Evolutionary conservation across 805 yeast species (phyloP), one percentile per base, ranked within the genome.

Genomic region (Schwanniomyces pseudopolymorphus): DNA sequence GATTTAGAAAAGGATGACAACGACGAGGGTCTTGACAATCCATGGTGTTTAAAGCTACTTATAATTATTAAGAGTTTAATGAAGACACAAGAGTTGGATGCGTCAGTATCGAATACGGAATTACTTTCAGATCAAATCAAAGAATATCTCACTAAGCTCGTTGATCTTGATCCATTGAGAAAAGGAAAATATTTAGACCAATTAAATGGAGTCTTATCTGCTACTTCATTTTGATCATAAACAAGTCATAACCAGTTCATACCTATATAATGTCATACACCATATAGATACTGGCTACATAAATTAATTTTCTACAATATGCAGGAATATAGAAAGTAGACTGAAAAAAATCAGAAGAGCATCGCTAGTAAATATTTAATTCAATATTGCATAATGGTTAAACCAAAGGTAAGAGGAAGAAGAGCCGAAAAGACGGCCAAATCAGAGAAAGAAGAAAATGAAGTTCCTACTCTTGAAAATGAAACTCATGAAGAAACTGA

Each of bases 41-140:
- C 74, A 40, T 86, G 96, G 92, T 90, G 97, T 57, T 64, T 88
- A 49, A 85, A 87, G 55, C 70, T 79, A 10, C 68, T 81, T 17
- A 63, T 85, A 26, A 72, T 75, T 21, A 66, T 81, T 33, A 72
- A 78, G 57, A 59, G 57, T 47, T 61, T 52, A 52, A 60, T 48
- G 46, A 53, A 45, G 44, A 28, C 45, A 41, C 33, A 57, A 35
- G 37, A 40, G 1, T 36, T 45, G 5, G 25, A 36, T 36, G 41
- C 36, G 11, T 9, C 33, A 17, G 14, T 17, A 6, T 16, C 43
- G 3, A 45, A 39, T 9, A 13, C 40, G 17, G 26, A 40, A 8
- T 42, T 54, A 2, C 48, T 64, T 11, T 56, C 59, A 1, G 59
- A 62, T 1, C 77, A 72, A 3, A 67, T 68, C n/a, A 50, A 60